These are phyloP conservation scores for Mollisiaceae sp. DNA, from an alignment of 2,329 filamentous ascomycete genomes.

Conservation along the genomic window DNA sequence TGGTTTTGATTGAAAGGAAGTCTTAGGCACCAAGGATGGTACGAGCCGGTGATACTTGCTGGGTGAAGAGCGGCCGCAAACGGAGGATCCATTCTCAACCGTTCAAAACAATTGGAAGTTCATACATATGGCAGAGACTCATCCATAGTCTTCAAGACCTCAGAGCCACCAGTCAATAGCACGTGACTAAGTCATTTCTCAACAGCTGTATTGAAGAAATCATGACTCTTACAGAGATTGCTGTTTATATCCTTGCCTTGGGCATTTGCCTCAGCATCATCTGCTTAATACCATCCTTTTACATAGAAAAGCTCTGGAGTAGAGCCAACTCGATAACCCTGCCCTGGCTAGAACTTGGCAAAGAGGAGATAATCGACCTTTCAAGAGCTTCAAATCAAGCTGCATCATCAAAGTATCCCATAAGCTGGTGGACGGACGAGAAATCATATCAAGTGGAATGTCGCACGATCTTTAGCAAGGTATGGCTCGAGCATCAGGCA, in stretches of 20 bases:
- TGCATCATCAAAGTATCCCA: background rate
- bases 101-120: background rate
- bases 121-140: background rate
- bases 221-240: background rate
- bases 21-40: conserved; percentile 10
- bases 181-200: too few relatives aligned
- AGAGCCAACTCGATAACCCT: background rate
- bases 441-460: conserved; percentile 35
- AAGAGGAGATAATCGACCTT: background rate
- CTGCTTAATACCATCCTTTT: conserved; percentile 7
- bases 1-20: background rate
- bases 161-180: too few relatives aligned
- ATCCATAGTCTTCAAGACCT: background rate
- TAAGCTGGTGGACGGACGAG: conserved; percentile 35
- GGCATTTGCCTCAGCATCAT: conserved; percentile 9
- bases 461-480: conserved; percentile 40
- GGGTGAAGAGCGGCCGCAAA: background rate
- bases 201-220: background rate
- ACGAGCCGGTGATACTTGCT: background rate
- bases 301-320: background rate
- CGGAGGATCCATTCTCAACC: background rate
- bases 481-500: conserved; percentile 11
- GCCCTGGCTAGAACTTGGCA: background rate
- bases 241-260: conserved; percentile 16
- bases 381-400: background rate